phyloP scores from a whole-genome alignment of 148 eudicot species.

The Persicaria tinctoria region DNA sequence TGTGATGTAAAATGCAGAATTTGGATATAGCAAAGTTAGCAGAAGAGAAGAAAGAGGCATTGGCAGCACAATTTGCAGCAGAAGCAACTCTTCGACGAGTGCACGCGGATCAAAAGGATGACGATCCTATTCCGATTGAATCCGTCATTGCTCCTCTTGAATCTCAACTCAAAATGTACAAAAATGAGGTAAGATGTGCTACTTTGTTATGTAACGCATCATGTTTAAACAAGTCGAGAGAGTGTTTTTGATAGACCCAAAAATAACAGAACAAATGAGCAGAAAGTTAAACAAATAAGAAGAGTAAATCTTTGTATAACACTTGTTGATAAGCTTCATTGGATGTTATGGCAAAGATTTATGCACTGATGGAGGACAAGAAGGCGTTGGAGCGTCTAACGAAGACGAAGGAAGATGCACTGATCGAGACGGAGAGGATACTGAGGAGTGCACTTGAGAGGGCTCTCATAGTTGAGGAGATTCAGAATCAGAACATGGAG shows the following conservation, averaged over 20 bases:
- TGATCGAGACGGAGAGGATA: constrained; percentile 84
- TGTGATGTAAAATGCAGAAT: constrained; percentile 42
- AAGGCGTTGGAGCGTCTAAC: constrained; percentile 68
- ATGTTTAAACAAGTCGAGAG: no score
- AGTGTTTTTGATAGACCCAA: no score
- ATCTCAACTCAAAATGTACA: constrained; percentile 71
- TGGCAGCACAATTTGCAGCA: constrained; percentile 90
- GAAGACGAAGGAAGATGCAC: constrained; percentile 84
- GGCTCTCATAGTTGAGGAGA: constrained; percentile 79
- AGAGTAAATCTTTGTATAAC: neutral
- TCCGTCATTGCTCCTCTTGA: constrained; percentile 85
- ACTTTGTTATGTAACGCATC: neutral
- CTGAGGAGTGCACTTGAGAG: constrained; percentile 87
- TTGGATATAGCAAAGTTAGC: constrained; percentile 64
- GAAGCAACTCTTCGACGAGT: constrained; percentile 87
- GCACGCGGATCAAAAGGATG: constrained; percentile 65
- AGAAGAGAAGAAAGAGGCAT: constrained; percentile 76
- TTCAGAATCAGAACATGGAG: constrained; percentile 82
- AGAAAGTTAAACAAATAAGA: no score
- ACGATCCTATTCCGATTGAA: constrained; percentile 56
- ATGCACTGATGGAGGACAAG: constrained; percentile 60
- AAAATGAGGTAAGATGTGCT: constrained; percentile 49
- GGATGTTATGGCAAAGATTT: constrained; percentile 30
- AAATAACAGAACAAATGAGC: no score
- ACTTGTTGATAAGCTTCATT: neutral